Base-by-base conservation (phyloP, 2,329 filamentous ascomycete species). In the Colletotrichum sublineola region DNA sequence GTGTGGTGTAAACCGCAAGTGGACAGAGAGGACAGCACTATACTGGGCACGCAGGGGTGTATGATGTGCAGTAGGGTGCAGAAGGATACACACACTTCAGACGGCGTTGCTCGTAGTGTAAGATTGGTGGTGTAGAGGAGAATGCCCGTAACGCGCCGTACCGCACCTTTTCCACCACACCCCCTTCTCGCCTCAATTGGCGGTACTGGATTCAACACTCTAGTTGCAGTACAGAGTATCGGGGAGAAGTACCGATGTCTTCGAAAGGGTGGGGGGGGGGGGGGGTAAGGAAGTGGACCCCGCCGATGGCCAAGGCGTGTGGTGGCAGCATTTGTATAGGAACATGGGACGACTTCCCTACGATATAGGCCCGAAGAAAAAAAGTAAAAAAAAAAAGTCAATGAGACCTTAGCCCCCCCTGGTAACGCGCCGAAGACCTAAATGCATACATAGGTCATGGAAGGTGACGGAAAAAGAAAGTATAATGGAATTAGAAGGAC, bases 311-410 rank as follows among this genome's bases (percentile, higher is more conserved):
- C 60, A 53, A 64, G 64, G 65, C 57, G 52, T 53, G 52, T 72
- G 53, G 66, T 68, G 38, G 61, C 36, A 63, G 60, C 44, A 50
- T 38, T 42, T 60, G 53, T 69, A 60, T 52, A 46, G 53, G 44
- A 56, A 72, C 69, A 72, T 72, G 69, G 66, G 69, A 72, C 60
- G 66, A 69, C 60, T 64, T 64, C 53, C 60, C 60, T 68, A 50
- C 44, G 52, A 60, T 9, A 7, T 52, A 11, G 20, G 11, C n/a
- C 20, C 15, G 6, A 6, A 20, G 2, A 11, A 33, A 50, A 50
- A 50, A 48, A 33, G 38, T n/a, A n/a, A 40, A 48, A 12, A 40
- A 3, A 40, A 40, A 40, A 66, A 52, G 36, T 69, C 12, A 67
- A 40, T 44, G 48, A 56, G 56, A 63, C 61, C 33, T 29, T 31